Percentiles rank a stretch among this genome's conserved stretches.
Evolutionary conservation across 495 filamentous ascomycete genomes (phyloP).

Genomic region (Podospora pseudopauciseta): DNA sequence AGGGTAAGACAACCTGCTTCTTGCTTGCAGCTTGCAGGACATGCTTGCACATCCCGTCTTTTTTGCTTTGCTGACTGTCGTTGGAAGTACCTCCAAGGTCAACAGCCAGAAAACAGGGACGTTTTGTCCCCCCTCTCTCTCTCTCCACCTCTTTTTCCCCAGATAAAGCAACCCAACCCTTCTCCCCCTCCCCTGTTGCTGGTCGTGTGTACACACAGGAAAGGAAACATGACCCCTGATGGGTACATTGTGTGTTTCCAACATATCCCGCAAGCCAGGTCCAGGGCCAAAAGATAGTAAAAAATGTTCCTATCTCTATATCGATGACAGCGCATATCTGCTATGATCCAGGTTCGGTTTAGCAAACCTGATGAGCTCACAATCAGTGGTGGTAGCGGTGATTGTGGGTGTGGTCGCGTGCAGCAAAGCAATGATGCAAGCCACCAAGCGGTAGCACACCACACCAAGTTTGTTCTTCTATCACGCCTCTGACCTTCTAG

Average conservation of each 20-base stretch:
- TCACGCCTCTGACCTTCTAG: constrained; percentile 10
- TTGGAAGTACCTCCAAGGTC: not conserved
- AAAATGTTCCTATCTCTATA: not conserved
- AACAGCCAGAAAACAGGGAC: not conserved
- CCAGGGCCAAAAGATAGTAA: not conserved
- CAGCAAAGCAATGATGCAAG: not conserved
- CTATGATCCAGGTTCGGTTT: not conserved
- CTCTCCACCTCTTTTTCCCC: not conserved
- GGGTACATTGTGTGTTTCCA: not conserved
- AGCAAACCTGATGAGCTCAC: not conserved
- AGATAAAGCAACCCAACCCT: not conserved
- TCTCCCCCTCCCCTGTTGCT: not conserved
- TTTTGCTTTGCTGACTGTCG: not conserved
- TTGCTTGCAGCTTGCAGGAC: constrained; percentile 1
- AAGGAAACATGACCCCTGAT: too few relatives aligned
- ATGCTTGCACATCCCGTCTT: not conserved
- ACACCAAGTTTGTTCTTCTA: not conserved
- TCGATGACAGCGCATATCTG: not conserved
- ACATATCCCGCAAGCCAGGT: not conserved
- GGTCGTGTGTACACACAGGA: not conserved
- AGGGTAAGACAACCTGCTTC: not conserved
- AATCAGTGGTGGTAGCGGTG: not conserved
- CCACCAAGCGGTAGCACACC: not conserved
- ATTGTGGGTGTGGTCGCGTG: not conserved
- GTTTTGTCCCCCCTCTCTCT: too few relatives aligned